Evolutionary conservation across 179 eudicot genomes (phyloP), one percentile per base, ranked within the genome.

Genomic region (Beta macrorhiza): DNA sequence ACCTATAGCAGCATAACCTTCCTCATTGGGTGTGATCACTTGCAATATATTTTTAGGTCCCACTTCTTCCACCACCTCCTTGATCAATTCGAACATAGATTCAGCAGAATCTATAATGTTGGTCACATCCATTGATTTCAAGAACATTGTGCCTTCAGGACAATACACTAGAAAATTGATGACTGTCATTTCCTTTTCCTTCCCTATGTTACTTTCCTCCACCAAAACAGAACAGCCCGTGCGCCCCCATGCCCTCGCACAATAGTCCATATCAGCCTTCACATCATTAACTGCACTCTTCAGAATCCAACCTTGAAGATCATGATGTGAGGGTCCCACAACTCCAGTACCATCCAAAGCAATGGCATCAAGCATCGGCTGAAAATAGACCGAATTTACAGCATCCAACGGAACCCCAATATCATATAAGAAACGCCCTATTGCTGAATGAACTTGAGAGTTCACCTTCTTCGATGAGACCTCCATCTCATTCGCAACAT

Each of bases 331-430:
- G 67, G 97, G 99, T 20, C 87, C 91, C 67, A 80, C 81, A 64
- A 87, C 85, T 22, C 89, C 90, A 20, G 84, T 22, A 63, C 93
- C 94, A 70, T 89, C 91, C 9, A 91, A 90, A 85, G 97, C 90
- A 82, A 96, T 90, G 20, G 91, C 90, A 83, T 94, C 96, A 79
- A 92, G 70, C 99, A 96, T 93, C 4, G 91, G 92, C 80, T 90
- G 96, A 81, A 96, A 96, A 85, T 91, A 92, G n/a, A 85, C 87
- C 1, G 99, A 96, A 69, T 90, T 93, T 87, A 92, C 65, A 74
- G 77, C 63, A 74, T 74, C 77, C 62, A 74, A 4, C 57, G 77
- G 77, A 37, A 74, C 77, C 77, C 77, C 77, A 5, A 74, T 37
- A 74, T 74, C 77, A 74, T 74, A 74, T 19, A 93, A 86, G 76